Percentiles rank a stretch among this genome's conserved stretches.
These are phyloP conservation scores for Nigrograna mackinnonii DNA, from an alignment of 2,329 filamentous ascomycete species.

Conservation along the genomic window DNA sequence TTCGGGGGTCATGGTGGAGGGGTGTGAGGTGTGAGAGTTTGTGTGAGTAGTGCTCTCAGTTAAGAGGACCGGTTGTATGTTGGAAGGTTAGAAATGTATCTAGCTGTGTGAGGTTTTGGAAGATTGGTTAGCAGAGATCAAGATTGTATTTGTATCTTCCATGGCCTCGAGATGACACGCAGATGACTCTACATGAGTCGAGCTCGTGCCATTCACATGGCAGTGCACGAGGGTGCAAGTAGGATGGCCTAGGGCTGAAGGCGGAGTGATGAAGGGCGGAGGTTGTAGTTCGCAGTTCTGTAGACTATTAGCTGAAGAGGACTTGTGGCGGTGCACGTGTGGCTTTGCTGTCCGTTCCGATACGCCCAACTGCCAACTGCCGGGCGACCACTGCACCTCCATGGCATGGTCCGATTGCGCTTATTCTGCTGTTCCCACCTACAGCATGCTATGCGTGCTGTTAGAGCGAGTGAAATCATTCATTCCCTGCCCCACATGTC, in stretches of 20 bases:
- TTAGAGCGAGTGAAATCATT: no score
- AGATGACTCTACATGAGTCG: not conserved
- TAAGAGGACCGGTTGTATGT: slow-evolving; percentile 8
- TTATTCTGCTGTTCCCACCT: no score
- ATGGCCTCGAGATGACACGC: no score
- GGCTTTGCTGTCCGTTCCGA: no score
- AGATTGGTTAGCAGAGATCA: not conserved
- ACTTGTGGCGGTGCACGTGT: no score
- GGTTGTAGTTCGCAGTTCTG: no score
- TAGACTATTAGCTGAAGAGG: no score
- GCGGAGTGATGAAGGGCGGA: not conserved
- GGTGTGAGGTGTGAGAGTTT: not conserved
- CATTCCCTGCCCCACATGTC: no score
- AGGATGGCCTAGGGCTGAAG: slow-evolving; percentile 4
- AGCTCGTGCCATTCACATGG: not conserved
- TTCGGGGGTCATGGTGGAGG: slow-evolving; percentile 3
- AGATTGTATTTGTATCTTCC: not conserved
- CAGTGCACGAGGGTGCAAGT: not conserved
- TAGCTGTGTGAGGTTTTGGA: not conserved
- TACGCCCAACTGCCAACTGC: no score
- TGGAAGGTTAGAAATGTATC: not conserved
- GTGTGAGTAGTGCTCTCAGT: slow-evolving; percentile 4
- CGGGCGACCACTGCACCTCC: no score
- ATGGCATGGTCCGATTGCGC: no score
- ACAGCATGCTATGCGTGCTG: no score